Percentiles rank a stretch among this genome's conserved stretches.
These are phyloP conservation scores for Heliamphora exappendiculata DNA, from an alignment of 148 eudicot species.

Conservation along the genomic window DNA sequence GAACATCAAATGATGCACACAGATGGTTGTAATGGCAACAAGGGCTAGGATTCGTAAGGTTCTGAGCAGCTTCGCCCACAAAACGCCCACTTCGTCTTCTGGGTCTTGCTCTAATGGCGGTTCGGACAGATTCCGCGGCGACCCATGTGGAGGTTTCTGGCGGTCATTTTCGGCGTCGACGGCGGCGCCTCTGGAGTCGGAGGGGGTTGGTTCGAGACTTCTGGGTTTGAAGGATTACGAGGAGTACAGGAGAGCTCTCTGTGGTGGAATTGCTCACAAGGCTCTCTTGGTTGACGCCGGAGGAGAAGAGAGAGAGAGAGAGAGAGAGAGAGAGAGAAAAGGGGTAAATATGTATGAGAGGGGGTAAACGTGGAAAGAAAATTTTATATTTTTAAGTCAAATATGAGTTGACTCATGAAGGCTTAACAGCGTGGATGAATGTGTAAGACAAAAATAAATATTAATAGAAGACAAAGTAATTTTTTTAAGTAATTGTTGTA, in stretches of 20 bases:
- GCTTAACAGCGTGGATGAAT: too few relatives aligned
- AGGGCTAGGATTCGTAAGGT: constrained; percentile 21
- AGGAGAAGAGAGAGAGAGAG: too few relatives aligned
- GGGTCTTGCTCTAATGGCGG: not conserved
- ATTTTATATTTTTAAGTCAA: too few relatives aligned
- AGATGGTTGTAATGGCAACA: constrained; percentile 17
- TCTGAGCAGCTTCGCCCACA: constrained; percentile 7
- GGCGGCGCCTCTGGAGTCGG: constrained; percentile 22
- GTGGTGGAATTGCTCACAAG: constrained; percentile 73
- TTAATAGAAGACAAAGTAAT: too few relatives aligned
- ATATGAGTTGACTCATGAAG: too few relatives aligned
- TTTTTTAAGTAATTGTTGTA: too few relatives aligned
- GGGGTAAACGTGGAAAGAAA: too few relatives aligned
- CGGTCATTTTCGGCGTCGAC: constrained; percentile 27
- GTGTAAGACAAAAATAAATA: too few relatives aligned
- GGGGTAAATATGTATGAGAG: too few relatives aligned
- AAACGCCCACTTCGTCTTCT: not conserved
- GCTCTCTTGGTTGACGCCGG: constrained; percentile 93
- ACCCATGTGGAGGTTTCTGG: constrained; percentile 11
- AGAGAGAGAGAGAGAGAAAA: too few relatives aligned
- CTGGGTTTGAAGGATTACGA: constrained; percentile 57
- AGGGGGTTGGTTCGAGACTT: constrained; percentile 7
- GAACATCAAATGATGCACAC: constrained; percentile 8
- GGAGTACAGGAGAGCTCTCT: constrained; percentile 64
- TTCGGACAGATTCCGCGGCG: not conserved